These are phyloP conservation scores for Venturia aucupariae DNA, from an alignment of 2,329 filamentous ascomycete genomes.

Conservation along the genomic window DNA sequence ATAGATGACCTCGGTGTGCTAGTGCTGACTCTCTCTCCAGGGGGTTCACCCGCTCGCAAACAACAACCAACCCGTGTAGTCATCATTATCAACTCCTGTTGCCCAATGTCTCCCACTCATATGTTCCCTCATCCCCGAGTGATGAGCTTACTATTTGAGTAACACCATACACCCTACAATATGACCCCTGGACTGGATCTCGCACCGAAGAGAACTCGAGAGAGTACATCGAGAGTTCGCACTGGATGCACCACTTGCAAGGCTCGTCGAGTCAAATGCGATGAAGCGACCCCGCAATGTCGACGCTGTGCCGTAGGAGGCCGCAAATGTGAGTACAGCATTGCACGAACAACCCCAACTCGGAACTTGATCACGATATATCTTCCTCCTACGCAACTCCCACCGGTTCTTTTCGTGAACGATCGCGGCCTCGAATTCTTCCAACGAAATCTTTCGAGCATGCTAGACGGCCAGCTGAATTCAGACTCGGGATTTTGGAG, in stretches of 20 bases:
- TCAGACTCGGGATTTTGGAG: conserved; percentile 2
- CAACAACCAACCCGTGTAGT: not conserved
- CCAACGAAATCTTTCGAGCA: not conserved
- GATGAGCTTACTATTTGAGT: not conserved
- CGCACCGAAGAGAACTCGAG: conserved; percentile 6
- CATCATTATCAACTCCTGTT: not conserved
- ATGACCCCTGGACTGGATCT: not conserved
- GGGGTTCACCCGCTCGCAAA: not conserved
- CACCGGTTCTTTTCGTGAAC: not conserved
- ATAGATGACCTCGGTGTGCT: not conserved
- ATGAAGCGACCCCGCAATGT: conserved; percentile 11
- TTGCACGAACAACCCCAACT: not conserved
- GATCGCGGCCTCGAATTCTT: conserved; percentile 5
- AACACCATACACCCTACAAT: not conserved
- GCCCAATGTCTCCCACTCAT: not conserved
- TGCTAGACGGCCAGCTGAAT: not conserved
- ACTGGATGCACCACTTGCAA: conserved; percentile 15
- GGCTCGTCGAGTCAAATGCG: conserved; percentile 14
- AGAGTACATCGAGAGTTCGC: conserved; percentile 5
- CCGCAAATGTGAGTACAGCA: conserved; percentile 11
- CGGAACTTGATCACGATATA: not conserved
- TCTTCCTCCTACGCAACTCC: not conserved
- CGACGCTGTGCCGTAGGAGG: conserved; percentile 4
- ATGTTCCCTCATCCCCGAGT: not conserved
- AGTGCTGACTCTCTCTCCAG: not conserved